Conservation (phyloP, 306 rosid species). For the Vicia sativa region DNA sequence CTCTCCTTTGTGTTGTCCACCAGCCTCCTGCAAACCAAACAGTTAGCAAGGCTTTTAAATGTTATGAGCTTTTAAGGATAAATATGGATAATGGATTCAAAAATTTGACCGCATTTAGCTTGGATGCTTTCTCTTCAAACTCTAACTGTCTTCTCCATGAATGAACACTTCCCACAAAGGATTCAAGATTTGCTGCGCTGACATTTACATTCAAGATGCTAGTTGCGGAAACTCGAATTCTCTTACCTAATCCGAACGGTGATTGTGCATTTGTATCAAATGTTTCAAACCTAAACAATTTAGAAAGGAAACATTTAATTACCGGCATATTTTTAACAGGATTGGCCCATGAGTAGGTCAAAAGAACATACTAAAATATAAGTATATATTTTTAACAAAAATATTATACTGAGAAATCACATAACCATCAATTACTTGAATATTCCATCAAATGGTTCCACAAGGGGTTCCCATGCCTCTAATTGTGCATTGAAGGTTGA, state of each 20-base stretch:
- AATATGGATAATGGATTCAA: slow-evolving; percentile 29
- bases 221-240: slow-evolving; percentile 87
- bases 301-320: slow-evolving; percentile 32
- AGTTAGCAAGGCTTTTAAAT: slow-evolving; percentile 36
- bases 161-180: slow-evolving; percentile 68
- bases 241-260: slow-evolving; percentile 74
- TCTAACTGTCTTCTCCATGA: slow-evolving; percentile 94
- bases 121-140: slow-evolving; percentile 78
- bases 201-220: slow-evolving; percentile 78
- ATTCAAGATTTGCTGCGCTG: slow-evolving; percentile 88
- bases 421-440: slow-evolving; percentile 65
- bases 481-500: slow-evolving; percentile 92
- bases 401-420: background rate
- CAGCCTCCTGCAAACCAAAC: slow-evolving; percentile 63
- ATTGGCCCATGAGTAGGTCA: slow-evolving; percentile 25
- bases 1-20: slow-evolving; percentile 54
- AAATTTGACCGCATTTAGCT: slow-evolving; percentile 61
- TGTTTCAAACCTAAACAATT: slow-evolving; percentile 82
- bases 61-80: slow-evolving; percentile 26
- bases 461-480: slow-evolving; percentile 98
- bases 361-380: slow-evolving; percentile 10
- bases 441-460: slow-evolving; percentile 98
- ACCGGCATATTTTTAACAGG: slow-evolving; percentile 20
- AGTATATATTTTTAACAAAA: slow-evolving; percentile 11
- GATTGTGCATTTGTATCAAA: slow-evolving; percentile 63